Base-by-base conservation (phyloP, 2,329 filamentous ascomycete species). In the Leptographium procerum region DNA sequence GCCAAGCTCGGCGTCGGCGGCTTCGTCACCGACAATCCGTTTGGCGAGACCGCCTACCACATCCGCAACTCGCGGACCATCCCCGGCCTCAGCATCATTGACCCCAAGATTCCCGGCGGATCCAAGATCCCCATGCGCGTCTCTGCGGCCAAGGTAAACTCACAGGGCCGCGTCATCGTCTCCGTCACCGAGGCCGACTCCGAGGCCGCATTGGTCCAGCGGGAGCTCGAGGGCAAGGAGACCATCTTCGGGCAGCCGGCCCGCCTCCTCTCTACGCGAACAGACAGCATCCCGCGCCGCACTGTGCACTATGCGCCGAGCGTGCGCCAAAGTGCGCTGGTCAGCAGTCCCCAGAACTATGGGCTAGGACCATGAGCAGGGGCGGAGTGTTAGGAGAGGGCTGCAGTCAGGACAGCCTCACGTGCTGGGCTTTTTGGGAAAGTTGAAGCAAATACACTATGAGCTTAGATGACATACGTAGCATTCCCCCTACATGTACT, bases 1-100 rank as follows among this genome's bases (percentile, higher is more conserved):
- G 72, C 77, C 24, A 77, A 73, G 65, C 69, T 84, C 45, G 81
- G 81, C 65, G 69, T 84, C 40, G 80, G 75, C 59, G 81, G 81
- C 59, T 80, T 84, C 63, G 69, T 84, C 33, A 71, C 72, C 31
- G 69, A 75, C 36, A 68, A 71, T 0, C 73, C 76, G 8, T 55
- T 64, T 14, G 73, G 72, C 40, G 72, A 79, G 61, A 73, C 71
- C n/a, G 64, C 69, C 26, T 77, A 75, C 66, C 76, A 75, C 54
- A 40, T 52, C 43, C 63, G 52, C 55, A 57, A 48, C 50, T 60
- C 62, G 43, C 34, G 59, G 28, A 28, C 61, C 34, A 61, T 69
- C 56, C 57, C 68, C 19, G 71, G 71, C 48, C 69, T 79, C 43
- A 65, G 65, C 50, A 66, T 70, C 33, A 52, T 82, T 45, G 77